Conservation (phyloP, 345 rosid genomes). For the Salix dunnii region DNA sequence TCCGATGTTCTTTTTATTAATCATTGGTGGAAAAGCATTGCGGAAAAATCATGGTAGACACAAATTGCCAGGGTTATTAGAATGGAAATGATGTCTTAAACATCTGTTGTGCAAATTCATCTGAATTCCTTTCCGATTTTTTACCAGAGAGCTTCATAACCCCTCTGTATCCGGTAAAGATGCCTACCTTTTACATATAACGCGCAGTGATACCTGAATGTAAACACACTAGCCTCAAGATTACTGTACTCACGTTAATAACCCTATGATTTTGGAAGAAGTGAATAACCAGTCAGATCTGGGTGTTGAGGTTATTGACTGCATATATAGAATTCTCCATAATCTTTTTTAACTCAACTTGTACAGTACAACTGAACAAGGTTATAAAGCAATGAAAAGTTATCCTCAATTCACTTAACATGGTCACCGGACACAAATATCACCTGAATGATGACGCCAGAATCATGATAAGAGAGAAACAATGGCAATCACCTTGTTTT, state of each 20-base stretch:
- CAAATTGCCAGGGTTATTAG: neutral
- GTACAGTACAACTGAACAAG: neutral
- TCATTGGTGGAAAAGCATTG: neutral
- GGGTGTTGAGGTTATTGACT: neutral
- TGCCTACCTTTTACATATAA: neutral
- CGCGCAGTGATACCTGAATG: neutral
- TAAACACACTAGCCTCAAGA: neutral
- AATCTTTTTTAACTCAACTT: neutral
- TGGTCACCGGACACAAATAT: neutral
- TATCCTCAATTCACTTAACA: neutral
- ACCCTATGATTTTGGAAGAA: neutral
- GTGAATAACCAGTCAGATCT: neutral
- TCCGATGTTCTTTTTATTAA: neutral
- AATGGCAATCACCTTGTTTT: neutral
- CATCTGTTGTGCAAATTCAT: neutral
- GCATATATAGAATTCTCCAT: neutral
- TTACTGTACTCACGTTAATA: neutral
- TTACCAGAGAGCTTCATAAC: neutral
- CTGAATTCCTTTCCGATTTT: neutral
- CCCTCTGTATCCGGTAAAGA: neutral
- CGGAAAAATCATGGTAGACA: neutral
- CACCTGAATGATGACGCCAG: neutral
- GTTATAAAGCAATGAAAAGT: too few relatives aligned
- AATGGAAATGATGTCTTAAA: neutral
- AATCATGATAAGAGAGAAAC: neutral